Base-by-base conservation (phyloP, 306 rosid genomes). In the Malus fusca region DNA sequence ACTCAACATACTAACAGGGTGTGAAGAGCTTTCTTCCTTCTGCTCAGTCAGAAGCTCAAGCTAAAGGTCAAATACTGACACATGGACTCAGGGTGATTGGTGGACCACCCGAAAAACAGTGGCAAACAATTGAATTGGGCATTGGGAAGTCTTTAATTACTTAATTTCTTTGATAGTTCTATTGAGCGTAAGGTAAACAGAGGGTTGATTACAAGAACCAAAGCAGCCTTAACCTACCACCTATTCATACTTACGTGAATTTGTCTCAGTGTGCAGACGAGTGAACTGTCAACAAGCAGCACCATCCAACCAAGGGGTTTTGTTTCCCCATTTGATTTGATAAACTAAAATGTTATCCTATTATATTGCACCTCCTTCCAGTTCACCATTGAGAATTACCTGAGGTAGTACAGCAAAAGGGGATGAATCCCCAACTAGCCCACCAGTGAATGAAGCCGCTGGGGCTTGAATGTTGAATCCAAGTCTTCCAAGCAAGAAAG, bases 401-500 rank as follows among this genome's bases (percentile, higher is more conserved):
- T 72, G 84, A 77, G 98, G 97, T 56, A 95, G 82, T 55, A 95
- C 89, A 69, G 91, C 76, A 82, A 92, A 95, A 9, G 96, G 88
- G 1, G 97, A 89, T 73, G 93, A 89, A 84, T 89, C 90, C 76
- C 97, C 98, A 18, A 92, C 93, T 19, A 95, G 84, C 66, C 97
- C 98, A 42, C 88, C 87, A 1, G 98, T 95, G 88, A 95, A 92
- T 58, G 97, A 90, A 83, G 89, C 97, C 43, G 83, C 74, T 11
- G 97, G 96, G 68, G 77, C 74, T 73, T 75, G 83, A 72, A 87
- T 79, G 60, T 64, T 78, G 48, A 95, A 86, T 56, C 97, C 96
- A 71, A 95, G 82, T 78, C 78, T 89, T 80, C 91, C 86, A 71
- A 92, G 91, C 35, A 84, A 69, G 74, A 95, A 84, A 35, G 91